Conservation (phyloP, 495 filamentous ascomycete genomes). For the Tirmania nivea region DNA sequence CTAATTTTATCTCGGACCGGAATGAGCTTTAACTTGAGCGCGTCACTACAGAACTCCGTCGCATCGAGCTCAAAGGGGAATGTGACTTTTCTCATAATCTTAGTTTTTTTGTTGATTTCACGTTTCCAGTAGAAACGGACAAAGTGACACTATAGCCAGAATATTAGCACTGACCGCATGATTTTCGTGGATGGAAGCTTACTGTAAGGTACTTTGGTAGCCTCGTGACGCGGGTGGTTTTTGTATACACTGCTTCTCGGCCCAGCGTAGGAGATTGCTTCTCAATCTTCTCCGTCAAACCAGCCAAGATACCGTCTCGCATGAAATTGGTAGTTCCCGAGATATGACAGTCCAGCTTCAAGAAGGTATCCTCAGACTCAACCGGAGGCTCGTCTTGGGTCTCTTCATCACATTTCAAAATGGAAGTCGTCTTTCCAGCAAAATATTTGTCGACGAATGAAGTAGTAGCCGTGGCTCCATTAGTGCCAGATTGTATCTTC, state of each 20-base stretch:
- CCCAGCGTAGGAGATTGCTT: slow-evolving; percentile 63
- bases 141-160: slow-evolving; percentile 37
- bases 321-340: slow-evolving; percentile 66
- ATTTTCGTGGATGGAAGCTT: slow-evolving; percentile 2
- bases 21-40: slow-evolving; percentile 58
- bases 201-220: slow-evolving; percentile 89
- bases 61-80: slow-evolving; percentile 85
- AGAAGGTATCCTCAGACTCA: slow-evolving; percentile 47
- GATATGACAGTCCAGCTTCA: slow-evolving; percentile 93
- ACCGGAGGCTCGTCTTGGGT: slow-evolving; percentile 47
- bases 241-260: slow-evolving; percentile 65
- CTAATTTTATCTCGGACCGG: slow-evolving; percentile 88
- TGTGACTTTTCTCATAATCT: slow-evolving; percentile 97
- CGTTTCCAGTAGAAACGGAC: slow-evolving; percentile 96
- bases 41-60: slow-evolving; percentile 86
- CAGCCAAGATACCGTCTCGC: slow-evolving; percentile 61
- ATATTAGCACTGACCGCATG: slow-evolving; percentile 4
- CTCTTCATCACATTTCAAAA: slow-evolving; percentile 63
- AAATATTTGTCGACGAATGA: slow-evolving; percentile 86
- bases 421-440: slow-evolving; percentile 52
- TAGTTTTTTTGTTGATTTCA: slow-evolving; percentile 87
- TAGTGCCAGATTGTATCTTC: slow-evolving; percentile 28
- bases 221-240: slow-evolving; percentile 66
- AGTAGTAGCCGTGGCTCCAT: slow-evolving; percentile 23
- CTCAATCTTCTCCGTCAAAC: slow-evolving; percentile 70